Conservation (phyloP, 2,329 filamentous ascomycete species). For the Teratosphaeria destructans region DNA sequence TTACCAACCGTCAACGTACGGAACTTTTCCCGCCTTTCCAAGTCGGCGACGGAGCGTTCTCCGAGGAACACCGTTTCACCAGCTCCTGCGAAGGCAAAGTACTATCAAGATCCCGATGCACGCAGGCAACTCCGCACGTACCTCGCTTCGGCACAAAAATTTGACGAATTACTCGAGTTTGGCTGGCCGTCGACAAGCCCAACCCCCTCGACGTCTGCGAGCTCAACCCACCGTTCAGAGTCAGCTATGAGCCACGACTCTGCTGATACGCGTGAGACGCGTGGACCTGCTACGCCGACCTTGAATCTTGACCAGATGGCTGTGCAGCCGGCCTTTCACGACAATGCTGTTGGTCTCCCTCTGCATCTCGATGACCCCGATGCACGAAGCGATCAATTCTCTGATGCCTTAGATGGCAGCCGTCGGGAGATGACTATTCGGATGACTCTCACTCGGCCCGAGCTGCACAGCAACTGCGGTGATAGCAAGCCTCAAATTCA, state of each 20-base stretch:
- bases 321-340: slow-evolving; percentile 25
- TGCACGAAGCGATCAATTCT: background rate
- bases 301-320: slow-evolving; percentile 9
- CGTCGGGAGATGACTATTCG: slow-evolving; percentile 82
- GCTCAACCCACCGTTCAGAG: background rate
- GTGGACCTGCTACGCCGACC: slow-evolving; percentile 13
- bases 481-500: slow-evolving; percentile 7
- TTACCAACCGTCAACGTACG: slow-evolving; percentile 1
- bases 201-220: background rate
- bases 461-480: slow-evolving; percentile 54
- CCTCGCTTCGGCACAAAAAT: slow-evolving; percentile 82
- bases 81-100: slow-evolving; percentile 31
- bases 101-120: slow-evolving; percentile 86
- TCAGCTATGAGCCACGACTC: background rate
- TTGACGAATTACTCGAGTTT: slow-evolving; percentile 89
- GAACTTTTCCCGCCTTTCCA: background rate
- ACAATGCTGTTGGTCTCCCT: slow-evolving; percentile 25
- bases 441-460: slow-evolving; percentile 87
- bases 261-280: slow-evolving; percentile 3
- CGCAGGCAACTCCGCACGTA: slow-evolving; percentile 77
- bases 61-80: background rate
- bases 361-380: background rate
- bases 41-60: background rate
- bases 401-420: slow-evolving; percentile 1
- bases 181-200: slow-evolving; percentile 48